Conservation (phyloP, 2,329 filamentous ascomycete genomes). For the Fusarium annulatum region DNA sequence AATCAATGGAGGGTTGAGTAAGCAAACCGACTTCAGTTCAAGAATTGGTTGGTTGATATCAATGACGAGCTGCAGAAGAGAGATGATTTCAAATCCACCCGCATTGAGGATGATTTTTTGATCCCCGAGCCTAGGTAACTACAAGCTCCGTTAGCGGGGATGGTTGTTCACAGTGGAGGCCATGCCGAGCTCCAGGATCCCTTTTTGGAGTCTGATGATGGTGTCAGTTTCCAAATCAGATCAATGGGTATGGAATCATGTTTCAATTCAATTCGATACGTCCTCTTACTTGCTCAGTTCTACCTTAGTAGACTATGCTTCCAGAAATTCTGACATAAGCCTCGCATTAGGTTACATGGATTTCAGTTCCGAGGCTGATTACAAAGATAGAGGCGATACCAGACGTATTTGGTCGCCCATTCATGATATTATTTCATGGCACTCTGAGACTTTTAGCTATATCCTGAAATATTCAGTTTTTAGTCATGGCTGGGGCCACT, state of each 20-base stretch:
- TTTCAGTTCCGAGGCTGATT: not conserved
- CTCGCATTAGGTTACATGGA: not conserved
- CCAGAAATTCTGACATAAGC: not conserved
- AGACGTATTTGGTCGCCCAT: no score
- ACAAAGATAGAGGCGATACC: not conserved
- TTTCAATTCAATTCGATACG: not conserved
- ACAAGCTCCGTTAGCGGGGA: constrained; percentile 27
- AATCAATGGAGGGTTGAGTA: constrained; percentile 34
- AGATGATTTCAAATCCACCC: constrained; percentile 43
- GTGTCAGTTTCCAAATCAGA: constrained; percentile 4
- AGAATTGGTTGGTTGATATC: constrained; percentile 19
- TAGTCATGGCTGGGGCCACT: no score
- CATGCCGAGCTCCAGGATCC: constrained; percentile 10
- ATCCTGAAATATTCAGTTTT: no score
- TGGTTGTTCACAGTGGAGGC: not conserved
- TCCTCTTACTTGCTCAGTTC: not conserved
- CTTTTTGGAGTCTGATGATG: not conserved
- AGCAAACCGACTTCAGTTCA: constrained; percentile 26
- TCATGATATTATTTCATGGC: no score
- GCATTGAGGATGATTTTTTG: constrained; percentile 34
- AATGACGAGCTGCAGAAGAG: constrained; percentile 30
- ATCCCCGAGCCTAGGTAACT: constrained; percentile 10
- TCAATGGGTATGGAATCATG: constrained; percentile 29
- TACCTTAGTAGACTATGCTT: not conserved
- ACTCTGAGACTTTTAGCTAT: no score